Evolutionary conservation across 257 asterid species (phyloP), one percentile per base, ranked within the genome.

Genomic region (Solanum etuberosum): DNA sequence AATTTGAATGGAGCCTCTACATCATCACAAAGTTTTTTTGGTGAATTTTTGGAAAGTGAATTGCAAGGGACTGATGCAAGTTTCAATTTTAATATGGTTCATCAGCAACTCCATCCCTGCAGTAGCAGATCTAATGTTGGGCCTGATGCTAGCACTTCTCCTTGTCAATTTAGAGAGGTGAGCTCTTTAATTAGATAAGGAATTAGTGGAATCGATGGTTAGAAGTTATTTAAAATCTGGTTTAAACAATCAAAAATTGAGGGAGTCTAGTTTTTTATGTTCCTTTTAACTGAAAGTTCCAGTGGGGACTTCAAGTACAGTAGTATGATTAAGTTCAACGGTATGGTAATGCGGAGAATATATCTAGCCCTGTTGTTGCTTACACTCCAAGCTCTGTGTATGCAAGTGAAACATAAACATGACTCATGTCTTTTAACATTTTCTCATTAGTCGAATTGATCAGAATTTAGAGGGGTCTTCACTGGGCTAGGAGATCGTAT

Each of bases 61-160:
- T 88, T 87, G 87, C 88, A 86, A 57, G 95, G 93, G 83, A 65
- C 90, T 38, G 91, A 89, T 89, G 42, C 87, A 31, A 86, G 91
- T 82, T 87, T 89, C 74, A 90, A 90, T 81, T 91, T 88, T 51
- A 93, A 92, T 76, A 85, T 86, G 85, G 92, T 88, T 87, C 95
- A 86, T 91, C 97, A 90, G 88, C 98, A 93, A 87, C 88, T 90
- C 76, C 96, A 90, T 88, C 96, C 96, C 83, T 89, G 91, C 91
- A 88, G 92, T 86, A 90, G 91, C 76, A 88, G 91, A 86, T 82
- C 95, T 61, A 91, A 89, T 84, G 74, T 88, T 38, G 94, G 91
- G 84, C 86, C 94, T 38, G 95, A 90, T 91, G 85, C 92, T 83
- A 89, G 89, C 88, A 16, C 91, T 54, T 83, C 91, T 37, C 89